Evolutionary conservation across 2,329 filamentous ascomycete genomes (phyloP).

Genomic region (Arthrobotrys entomopaga): DNA sequence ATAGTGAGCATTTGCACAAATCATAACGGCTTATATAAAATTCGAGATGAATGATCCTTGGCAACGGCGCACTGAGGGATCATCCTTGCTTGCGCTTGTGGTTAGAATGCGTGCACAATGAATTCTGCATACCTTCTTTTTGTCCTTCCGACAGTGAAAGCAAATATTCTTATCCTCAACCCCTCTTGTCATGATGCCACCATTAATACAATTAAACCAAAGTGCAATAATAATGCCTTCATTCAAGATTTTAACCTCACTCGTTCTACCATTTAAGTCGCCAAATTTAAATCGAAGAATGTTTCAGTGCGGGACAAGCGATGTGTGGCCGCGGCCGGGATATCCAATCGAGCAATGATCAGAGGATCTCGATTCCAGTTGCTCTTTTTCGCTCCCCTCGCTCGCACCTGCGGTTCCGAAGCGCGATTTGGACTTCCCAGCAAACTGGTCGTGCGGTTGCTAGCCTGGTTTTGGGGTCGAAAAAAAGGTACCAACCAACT

Average conservation of each 20-base stretch:
- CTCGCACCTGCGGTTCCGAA: constrained; percentile 50
- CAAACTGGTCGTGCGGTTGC: constrained; percentile 45
- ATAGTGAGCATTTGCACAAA: neutral
- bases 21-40: too few relatives aligned
- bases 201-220: constrained; percentile 35
- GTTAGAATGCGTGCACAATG: constrained; percentile 2
- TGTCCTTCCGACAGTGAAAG: constrained; percentile 54
- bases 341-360: constrained; percentile 55
- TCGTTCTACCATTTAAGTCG: constrained; percentile 19
- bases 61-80: constrained; percentile 17
- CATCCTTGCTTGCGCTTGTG: constrained; percentile 43
- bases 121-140: constrained; percentile 50
- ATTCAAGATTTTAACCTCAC: constrained; percentile 46
- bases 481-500: constrained; percentile 12
- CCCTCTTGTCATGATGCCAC: constrained; percentile 52
- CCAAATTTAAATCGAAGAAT: constrained; percentile 34
- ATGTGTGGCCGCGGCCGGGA: constrained; percentile 46
- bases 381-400: constrained; percentile 40
- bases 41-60: constrained; percentile 30
- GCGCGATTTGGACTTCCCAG: constrained; percentile 50
- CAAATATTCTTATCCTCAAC: constrained; percentile 55
- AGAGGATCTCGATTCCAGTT: constrained; percentile 41
- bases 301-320: constrained; percentile 30
- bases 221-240: constrained; percentile 13
- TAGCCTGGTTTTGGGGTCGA: constrained; percentile 48